A percentile compares a stretch with the other conserved stretches of the same genome.
These are phyloP conservation scores for Fraxinus excelsior DNA, from an alignment of 257 asterid genomes.

Conservation along the genomic window DNA sequence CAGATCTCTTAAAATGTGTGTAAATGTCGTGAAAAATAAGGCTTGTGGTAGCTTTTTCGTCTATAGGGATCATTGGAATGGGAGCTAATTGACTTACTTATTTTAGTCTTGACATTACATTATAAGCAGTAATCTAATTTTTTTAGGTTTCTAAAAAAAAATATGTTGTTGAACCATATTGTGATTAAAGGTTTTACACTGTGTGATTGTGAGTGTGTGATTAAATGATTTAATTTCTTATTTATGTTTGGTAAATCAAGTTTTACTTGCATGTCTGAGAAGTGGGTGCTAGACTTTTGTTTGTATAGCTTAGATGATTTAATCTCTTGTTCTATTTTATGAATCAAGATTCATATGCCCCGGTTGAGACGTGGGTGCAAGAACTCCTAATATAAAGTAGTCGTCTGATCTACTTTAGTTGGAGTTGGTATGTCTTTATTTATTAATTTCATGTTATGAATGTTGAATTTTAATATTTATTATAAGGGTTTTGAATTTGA, in stretches of 20 bases:
- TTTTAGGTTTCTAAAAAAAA: background rate
- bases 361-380: slow-evolving; percentile 97
- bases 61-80: no score
- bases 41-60: no score
- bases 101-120: no score
- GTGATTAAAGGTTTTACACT: no score
- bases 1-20: no score
- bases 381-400: slow-evolving; percentile 57
- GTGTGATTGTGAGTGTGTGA: background rate
- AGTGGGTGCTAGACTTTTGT: slow-evolving; percentile 80
- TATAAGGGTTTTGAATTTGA: background rate
- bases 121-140: background rate
- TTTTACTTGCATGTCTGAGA: slow-evolving; percentile 72
- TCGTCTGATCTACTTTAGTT: background rate
- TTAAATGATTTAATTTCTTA: background rate
- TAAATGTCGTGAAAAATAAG: no score
- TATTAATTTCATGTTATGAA: background rate
- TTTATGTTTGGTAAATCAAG: no score
- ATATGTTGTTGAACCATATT: background rate
- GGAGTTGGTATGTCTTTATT: background rate
- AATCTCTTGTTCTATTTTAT: slow-evolving; percentile 22
- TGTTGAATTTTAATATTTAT: background rate
- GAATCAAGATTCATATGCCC: slow-evolving; percentile 67
- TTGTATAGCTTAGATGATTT: slow-evolving; percentile 8
- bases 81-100: no score